Conservation (phyloP, 192 early-diverging fungal genomes). For the Kickxella alabastrina region DNA sequence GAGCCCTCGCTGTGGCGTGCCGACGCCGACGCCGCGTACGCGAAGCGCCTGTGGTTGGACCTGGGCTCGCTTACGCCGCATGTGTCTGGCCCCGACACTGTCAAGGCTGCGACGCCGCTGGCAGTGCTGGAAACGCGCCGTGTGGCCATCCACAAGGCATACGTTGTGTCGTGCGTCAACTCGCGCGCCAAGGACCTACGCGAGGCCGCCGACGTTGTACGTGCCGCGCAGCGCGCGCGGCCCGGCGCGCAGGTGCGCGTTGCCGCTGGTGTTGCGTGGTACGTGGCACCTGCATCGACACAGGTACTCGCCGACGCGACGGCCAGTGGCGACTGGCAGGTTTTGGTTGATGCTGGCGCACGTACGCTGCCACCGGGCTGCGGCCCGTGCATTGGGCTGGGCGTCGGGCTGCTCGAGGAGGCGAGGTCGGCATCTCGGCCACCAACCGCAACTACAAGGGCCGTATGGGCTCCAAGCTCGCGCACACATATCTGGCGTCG, state of each 20-base stretch:
- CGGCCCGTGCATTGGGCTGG: conserved; percentile 95
- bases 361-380: conserved; percentile 89
- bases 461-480: conserved; percentile 91
- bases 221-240: conserved; percentile 28
- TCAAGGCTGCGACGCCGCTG: conserved; percentile 87
- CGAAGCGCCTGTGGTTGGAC: conserved; percentile 84
- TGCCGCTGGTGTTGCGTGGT: conserved; percentile 76
- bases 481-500: conserved; percentile 90
- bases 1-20: conserved; percentile 37
- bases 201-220: conserved; percentile 80
- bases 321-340: conserved; percentile 81
- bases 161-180: conserved; percentile 94
- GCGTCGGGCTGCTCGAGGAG: conserved; percentile 91
- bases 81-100: conserved; percentile 93
- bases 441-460: conserved; percentile 99
- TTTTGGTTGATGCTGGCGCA: conserved; percentile 84
- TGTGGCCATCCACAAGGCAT: conserved; percentile 92
- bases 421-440: conserved; percentile 97
- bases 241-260: conserved; percentile 19
- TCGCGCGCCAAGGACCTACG: conserved; percentile 85
- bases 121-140: conserved; percentile 65
- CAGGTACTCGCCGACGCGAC: conserved; percentile 89
- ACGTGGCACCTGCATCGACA: conserved; percentile 90
- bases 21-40: conserved; percentile 66
- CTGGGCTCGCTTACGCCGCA: conserved; percentile 81